Evolutionary conservation across 257 asterid species (phyloP).

Genomic region (Scutellaria galericulata): DNA sequence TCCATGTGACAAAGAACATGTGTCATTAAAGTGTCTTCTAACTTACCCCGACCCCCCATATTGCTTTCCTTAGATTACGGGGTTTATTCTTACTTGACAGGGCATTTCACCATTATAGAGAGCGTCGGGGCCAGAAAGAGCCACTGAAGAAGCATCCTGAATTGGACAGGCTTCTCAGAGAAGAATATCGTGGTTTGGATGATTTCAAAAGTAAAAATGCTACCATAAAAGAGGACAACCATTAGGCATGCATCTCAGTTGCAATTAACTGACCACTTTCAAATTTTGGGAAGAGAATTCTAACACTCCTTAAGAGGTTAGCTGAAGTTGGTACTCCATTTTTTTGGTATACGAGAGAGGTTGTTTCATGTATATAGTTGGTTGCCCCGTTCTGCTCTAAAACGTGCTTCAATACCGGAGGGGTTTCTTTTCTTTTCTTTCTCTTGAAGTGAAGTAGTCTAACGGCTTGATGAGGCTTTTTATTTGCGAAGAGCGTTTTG

Average conservation of each 20-base stretch:
- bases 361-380: conserved; percentile 38
- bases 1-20: no score
- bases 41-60: not conserved
- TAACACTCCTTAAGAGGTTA: conserved; percentile 42
- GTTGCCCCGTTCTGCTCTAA: conserved; percentile 18
- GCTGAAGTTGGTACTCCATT: conserved; percentile 32
- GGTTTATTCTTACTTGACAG: conserved; percentile 44
- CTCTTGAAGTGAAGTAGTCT: not conserved
- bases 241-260: conserved; percentile 24
- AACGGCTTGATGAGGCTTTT: conserved; percentile 24
- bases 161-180: conserved; percentile 74
- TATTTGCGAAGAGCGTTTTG: conserved; percentile 18
- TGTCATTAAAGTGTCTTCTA: no score
- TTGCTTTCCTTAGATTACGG: not conserved
- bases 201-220: conserved; percentile 65
- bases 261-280: conserved; percentile 35
- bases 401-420: conserved; percentile 3
- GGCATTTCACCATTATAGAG: conserved; percentile 84
- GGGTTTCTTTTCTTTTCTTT: not conserved
- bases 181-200: conserved; percentile 65
- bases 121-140: conserved; percentile 44
- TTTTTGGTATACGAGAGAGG: conserved; percentile 22
- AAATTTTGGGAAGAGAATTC: conserved; percentile 46
- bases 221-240: conserved; percentile 38
- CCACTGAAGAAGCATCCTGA: conserved; percentile 69